phyloP scores from a whole-genome alignment of 2,329 filamentous ascomycete species.

The Chrysoporthe cubensis region DNA sequence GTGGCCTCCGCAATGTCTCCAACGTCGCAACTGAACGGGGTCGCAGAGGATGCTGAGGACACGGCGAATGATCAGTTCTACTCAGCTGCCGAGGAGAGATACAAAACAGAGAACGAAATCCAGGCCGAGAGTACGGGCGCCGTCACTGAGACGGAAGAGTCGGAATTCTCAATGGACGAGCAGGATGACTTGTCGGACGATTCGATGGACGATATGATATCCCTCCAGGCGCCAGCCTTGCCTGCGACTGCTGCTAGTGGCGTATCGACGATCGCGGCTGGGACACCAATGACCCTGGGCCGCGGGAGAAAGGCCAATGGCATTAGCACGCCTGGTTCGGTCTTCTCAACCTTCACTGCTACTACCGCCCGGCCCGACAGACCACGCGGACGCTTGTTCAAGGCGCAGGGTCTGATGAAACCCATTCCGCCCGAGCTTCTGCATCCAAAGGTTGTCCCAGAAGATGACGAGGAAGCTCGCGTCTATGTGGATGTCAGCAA shows the following conservation, averaged over 20 bases:
- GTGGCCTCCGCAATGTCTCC: conserved; percentile 50
- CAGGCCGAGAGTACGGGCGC: conserved; percentile 62
- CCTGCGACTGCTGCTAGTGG: conserved; percentile 78
- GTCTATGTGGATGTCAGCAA: conserved; percentile 89
- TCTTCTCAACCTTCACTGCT: conserved; percentile 86
- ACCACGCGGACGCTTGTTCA: conserved; percentile 79
- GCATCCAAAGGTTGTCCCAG: conserved; percentile 75
- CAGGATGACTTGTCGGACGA: conserved; percentile 83
- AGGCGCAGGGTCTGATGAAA: conserved; percentile 74
- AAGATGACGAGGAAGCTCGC: conserved; percentile 86
- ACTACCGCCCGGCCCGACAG: conserved; percentile 77
- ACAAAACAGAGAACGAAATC: conserved; percentile 61
- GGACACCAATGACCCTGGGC: conserved; percentile 76
- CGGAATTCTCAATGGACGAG: conserved; percentile 69
- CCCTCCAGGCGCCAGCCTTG: conserved; percentile 77
- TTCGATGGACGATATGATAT: conserved; percentile 92
- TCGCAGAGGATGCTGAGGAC: conserved; percentile 71
- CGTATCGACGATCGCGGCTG: conserved; percentile 77
- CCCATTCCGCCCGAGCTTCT: conserved; percentile 77
- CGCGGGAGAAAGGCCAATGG: conserved; percentile 71
- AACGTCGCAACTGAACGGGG: conserved; percentile 61
- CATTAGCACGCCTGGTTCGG: conserved; percentile 80
- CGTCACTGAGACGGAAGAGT: conserved; percentile 62
- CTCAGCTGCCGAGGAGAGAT: conserved; percentile 83
- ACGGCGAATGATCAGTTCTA: conserved; percentile 90